Percentiles rank a stretch among this genome's conserved stretches.
phyloP scores from a whole-genome alignment of 345 rosid genomes.

The Syzygium aqueum region DNA sequence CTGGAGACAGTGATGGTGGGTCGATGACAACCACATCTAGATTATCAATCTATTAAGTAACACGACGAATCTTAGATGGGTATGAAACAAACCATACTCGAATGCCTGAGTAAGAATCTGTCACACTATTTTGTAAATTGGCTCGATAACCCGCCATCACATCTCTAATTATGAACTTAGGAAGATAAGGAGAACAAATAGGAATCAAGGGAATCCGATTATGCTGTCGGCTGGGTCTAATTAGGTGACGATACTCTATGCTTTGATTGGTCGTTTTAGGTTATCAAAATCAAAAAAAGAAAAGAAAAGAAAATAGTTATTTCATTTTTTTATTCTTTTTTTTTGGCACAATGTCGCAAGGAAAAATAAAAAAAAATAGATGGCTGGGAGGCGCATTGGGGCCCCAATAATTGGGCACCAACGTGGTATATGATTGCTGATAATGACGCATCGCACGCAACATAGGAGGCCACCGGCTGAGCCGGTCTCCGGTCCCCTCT shows the following conservation, averaged over 20 bases:
- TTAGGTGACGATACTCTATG: neutral
- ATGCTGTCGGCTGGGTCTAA: neutral
- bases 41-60: neutral
- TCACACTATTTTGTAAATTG: neutral
- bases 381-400: neutral
- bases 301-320: neutral
- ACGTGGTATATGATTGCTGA: neutral
- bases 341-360: neutral
- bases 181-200: neutral
- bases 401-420: neutral
- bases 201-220: neutral
- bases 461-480: neutral
- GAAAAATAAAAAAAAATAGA: neutral
- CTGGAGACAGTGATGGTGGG: neutral
- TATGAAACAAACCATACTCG: neutral
- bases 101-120: neutral
- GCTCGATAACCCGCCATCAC: too few relatives aligned
- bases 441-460: neutral
- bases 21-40: neutral
- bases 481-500: neutral
- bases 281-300: neutral
- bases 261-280: neutral
- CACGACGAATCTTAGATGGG: neutral
- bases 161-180: neutral
- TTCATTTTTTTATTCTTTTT: neutral